These are phyloP conservation scores for Solanum etuberosum DNA, from an alignment of 257 asterid genomes.

Conservation along the genomic window DNA sequence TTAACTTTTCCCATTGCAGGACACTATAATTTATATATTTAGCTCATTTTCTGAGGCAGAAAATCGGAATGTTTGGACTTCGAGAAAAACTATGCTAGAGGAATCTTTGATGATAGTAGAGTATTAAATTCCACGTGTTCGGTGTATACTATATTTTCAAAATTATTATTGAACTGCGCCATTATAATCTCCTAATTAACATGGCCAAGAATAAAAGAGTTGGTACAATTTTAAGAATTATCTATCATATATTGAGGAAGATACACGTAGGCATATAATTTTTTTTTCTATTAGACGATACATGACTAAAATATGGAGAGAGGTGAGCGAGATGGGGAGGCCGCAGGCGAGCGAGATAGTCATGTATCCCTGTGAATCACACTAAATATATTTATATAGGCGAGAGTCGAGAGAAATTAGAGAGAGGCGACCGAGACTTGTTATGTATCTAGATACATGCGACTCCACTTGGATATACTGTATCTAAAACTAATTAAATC, in stretches of 20 bases:
- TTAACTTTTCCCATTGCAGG: neutral
- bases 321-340: neutral
- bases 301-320: neutral
- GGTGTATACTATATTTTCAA: neutral
- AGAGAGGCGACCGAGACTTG: too few species aligned
- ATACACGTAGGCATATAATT: too few species aligned
- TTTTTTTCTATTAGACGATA: neutral
- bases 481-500: too few species aligned
- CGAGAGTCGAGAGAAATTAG: neutral
- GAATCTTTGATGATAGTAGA: neutral
- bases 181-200: too few species aligned
- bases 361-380: too few species aligned
- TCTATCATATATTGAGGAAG: neutral
- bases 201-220: neutral
- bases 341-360: fast-evolving
- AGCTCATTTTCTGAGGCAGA: neutral
- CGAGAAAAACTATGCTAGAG: neutral
- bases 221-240: neutral
- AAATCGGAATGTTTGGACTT: neutral
- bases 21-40: neutral
- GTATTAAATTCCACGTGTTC: neutral
- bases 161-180: neutral
- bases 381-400: too few species aligned
- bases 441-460: neutral
- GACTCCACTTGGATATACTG: too few species aligned